Conservation (phyloP, 441 rosid genomes). For the Erodium texanum region DNA sequence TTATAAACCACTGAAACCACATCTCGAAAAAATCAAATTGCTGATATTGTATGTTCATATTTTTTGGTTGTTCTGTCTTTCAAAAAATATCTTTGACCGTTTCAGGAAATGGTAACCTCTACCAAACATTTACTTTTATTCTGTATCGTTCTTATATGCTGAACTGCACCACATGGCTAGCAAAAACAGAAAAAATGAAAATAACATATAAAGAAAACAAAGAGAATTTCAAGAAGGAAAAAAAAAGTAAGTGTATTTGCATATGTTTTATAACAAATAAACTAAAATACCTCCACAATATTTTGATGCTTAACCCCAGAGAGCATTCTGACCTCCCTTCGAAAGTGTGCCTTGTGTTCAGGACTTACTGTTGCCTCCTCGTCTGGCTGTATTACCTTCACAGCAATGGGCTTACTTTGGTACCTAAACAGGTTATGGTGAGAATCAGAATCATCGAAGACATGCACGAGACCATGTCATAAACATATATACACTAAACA, state of each 20-base stretch:
- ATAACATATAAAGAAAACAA: not conserved
- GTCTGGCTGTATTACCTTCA: conserved; percentile 47
- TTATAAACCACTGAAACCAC: not conserved
- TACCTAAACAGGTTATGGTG: conserved; percentile 25
- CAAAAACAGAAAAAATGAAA: not conserved
- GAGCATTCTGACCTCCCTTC: conserved; percentile 47
- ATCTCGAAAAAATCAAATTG: not conserved
- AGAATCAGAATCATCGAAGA: not conserved
- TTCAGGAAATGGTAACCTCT: not conserved
- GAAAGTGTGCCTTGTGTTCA: conserved; percentile 35
- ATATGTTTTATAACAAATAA: not conserved
- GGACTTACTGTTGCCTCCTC: conserved; percentile 25
- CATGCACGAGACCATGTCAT: not conserved
- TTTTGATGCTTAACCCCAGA: conserved; percentile 44
- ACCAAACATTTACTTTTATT: not conserved
- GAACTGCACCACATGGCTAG: too few species aligned
- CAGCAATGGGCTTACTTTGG: conserved; percentile 34
- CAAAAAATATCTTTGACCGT: not conserved
- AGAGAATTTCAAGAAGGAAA: conserved; percentile 7
- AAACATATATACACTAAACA: too few species aligned
- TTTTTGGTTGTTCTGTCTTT: not conserved
- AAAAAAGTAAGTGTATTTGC: not conserved
- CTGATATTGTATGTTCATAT: not conserved
- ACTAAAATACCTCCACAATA: conserved; percentile 40
- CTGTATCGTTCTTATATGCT: too few species aligned